These are phyloP conservation scores for Rickenella mellea DNA, from an alignment of 768 basidiomycete genomes.

Conservation along the genomic window DNA sequence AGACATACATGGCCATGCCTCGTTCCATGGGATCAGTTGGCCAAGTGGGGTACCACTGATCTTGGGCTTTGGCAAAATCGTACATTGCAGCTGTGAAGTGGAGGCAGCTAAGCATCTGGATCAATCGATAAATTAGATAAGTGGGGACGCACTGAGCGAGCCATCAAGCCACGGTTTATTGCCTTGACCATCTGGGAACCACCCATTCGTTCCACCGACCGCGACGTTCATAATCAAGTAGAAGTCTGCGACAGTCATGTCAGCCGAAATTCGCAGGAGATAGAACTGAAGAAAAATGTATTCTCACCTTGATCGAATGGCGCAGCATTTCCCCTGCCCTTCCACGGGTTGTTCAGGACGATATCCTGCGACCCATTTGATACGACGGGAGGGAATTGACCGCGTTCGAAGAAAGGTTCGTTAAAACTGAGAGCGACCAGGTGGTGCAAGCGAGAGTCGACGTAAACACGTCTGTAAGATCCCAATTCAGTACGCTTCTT, in stretches of 20 bases:
- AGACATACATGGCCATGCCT: slow-evolving; percentile 62
- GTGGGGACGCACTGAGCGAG: slow-evolving; percentile 25
- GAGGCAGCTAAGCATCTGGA: neutral
- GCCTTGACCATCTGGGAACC: slow-evolving; percentile 81
- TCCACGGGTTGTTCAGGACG: slow-evolving; percentile 70
- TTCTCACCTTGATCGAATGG: slow-evolving; percentile 75
- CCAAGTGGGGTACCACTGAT: slow-evolving; percentile 72
- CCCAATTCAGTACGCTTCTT: too few species aligned
- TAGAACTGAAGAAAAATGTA: slow-evolving; percentile 4
- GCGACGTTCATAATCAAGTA: slow-evolving; percentile 80
- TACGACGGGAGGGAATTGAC: slow-evolving; percentile 50
- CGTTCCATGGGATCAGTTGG: slow-evolving; percentile 47
- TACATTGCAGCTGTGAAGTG: slow-evolving; percentile 49
- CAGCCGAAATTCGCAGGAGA: neutral
- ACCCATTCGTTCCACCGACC: slow-evolving; percentile 84
- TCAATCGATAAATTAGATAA: neutral
- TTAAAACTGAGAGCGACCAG: slow-evolving; percentile 64
- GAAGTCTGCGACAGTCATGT: slow-evolving; percentile 42
- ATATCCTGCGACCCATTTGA: slow-evolving; percentile 54
- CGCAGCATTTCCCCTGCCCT: slow-evolving; percentile 57
- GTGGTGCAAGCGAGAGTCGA: slow-evolving; percentile 73
- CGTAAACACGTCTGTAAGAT: slow-evolving; percentile 53
- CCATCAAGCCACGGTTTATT: slow-evolving; percentile 78
- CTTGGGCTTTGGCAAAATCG: slow-evolving; percentile 49
- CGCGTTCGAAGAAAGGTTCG: slow-evolving; percentile 69